A percentile compares a stretch with the other conserved stretches of the same genome.
Evolutionary conservation across 2,329 filamentous ascomycete genomes (phyloP).

Genomic region (Neopestalotiopsis rosae): DNA sequence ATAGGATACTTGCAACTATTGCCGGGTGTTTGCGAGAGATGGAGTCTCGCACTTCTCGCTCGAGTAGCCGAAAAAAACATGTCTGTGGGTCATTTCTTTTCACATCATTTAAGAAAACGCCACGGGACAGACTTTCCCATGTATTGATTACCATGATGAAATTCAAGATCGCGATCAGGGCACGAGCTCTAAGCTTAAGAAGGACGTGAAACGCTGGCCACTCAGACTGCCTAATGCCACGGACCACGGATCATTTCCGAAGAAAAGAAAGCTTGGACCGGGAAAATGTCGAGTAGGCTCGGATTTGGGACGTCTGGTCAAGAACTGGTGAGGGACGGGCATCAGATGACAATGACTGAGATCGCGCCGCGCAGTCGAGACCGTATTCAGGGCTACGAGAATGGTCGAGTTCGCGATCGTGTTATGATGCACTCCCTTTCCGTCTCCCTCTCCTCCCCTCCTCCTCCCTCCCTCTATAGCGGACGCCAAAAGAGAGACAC

Average conservation of each 20-base stretch:
- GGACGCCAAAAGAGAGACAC: background rate
- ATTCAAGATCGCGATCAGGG: background rate
- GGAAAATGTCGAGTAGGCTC: background rate
- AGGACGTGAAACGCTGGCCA: background rate
- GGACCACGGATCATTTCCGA: background rate
- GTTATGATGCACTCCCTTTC: no score
- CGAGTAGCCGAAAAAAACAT: no score
- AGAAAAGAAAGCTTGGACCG: background rate
- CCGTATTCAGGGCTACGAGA: no score
- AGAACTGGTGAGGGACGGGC: background rate
- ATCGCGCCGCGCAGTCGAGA: background rate
- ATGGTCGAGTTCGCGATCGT: no score
- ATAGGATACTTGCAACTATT: no score
- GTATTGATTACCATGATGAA: background rate
- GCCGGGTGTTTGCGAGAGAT: no score
- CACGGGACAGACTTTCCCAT: background rate
- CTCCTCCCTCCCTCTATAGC: background rate
- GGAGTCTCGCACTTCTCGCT: no score
- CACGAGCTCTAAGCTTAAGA: conserved; percentile 5
- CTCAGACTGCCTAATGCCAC: background rate
- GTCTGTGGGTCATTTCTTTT: no score
- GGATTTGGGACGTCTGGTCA: background rate
- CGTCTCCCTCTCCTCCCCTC: background rate
- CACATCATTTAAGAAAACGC: no score
- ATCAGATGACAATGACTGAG: background rate